These are phyloP conservation scores for Cichorium intybus DNA, from an alignment of 140 eudicot species.

Conservation along the genomic window DNA sequence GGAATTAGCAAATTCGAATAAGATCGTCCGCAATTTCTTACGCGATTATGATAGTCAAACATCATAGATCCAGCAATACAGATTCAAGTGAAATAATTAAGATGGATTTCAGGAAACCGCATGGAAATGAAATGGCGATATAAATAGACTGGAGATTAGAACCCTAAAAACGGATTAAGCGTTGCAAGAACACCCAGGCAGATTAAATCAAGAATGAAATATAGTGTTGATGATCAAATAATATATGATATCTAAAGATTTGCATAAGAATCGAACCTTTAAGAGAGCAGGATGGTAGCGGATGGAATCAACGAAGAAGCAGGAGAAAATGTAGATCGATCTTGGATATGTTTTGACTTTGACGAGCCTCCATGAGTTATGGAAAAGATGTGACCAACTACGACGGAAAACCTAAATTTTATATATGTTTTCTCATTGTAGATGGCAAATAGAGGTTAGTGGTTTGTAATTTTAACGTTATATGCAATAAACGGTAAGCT, in stretches of 20 bases:
- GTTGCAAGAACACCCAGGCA: neutral
- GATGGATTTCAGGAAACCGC: neutral
- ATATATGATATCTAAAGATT: neutral
- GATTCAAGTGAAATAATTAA: neutral
- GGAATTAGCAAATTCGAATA: constrained; percentile 2
- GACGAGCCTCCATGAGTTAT: constrained; percentile 21
- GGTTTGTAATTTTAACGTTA: neutral
- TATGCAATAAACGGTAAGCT: neutral
- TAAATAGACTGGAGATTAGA: neutral
- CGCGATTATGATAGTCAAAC: constrained; percentile 9
- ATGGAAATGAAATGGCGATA: neutral
- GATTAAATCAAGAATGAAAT: neutral
- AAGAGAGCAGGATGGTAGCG: constrained; percentile 6
- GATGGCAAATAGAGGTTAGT: neutral
- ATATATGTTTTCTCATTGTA: constrained; percentile 7
- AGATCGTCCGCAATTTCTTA: neutral
- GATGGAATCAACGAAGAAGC: constrained; percentile 14
- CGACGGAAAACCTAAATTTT: neutral
- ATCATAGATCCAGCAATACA: constrained; percentile 2
- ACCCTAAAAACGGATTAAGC: neutral
- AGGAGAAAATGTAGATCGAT: constrained; percentile 31
- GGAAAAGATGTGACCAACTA: neutral
- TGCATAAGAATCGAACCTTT: constrained; percentile 26
- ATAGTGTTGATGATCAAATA: neutral
- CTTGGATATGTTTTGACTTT: constrained; percentile 16